Conservation (phyloP, 1,139 yeast species). For the Pichia sp. region DNA sequence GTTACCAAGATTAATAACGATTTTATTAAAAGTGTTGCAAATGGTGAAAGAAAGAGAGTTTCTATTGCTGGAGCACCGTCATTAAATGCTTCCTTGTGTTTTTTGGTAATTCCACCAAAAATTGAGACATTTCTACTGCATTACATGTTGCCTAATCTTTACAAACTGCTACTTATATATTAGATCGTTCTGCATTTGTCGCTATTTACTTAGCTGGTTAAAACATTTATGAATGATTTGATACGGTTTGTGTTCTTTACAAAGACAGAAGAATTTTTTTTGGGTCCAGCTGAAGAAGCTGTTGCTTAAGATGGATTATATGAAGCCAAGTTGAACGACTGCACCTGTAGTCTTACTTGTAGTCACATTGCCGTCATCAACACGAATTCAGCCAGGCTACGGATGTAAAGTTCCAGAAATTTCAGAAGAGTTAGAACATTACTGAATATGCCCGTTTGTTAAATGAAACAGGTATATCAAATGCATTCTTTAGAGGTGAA, state of each 20-base stretch:
- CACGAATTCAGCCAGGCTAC: constrained; percentile 42
- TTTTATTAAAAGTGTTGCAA: constrained; percentile 68
- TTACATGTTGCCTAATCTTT: constrained; percentile 11
- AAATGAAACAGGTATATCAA: constrained; percentile 29
- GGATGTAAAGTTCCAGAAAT: constrained; percentile 31
- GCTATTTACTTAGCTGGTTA: constrained; percentile 81
- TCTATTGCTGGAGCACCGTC: constrained; percentile 12
- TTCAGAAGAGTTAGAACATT: constrained; percentile 43
- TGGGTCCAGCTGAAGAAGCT: constrained; percentile 56
- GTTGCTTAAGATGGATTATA: constrained; percentile 62
- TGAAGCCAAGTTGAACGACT: constrained; percentile 72
- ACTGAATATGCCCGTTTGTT: constrained; percentile 31
- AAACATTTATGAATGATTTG: constrained; percentile 68
- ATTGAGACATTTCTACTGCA: constrained; percentile 70
- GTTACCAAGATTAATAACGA: constrained; percentile 43
- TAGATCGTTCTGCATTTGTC: constrained; percentile 59
- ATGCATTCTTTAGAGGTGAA: constrained; percentile 21
- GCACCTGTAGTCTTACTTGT: constrained; percentile 40
- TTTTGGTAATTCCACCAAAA: constrained; percentile 72
- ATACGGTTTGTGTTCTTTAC: constrained; percentile 64
- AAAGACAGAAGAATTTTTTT: constrained; percentile 71
- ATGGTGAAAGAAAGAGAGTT: constrained; percentile 78
- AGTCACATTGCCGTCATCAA: constrained; percentile 54
- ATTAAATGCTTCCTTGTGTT: constrained; percentile 37
- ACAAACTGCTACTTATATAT: constrained; percentile 28